Conservation (phyloP, 169 alveolate genomes). For the Cryptosporidium tyzzeri region DNA sequence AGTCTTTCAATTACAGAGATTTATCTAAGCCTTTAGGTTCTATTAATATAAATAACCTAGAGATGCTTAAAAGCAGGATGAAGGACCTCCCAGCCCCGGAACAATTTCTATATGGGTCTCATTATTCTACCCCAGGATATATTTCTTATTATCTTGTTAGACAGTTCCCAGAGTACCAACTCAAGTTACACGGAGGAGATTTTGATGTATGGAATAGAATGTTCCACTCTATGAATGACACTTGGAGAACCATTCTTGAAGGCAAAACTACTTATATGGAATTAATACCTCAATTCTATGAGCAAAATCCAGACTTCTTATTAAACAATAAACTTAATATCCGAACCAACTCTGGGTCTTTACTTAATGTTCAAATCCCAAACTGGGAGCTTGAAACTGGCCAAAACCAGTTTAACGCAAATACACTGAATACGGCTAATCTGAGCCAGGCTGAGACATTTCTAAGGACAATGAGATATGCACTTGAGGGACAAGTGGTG, state of each 20-base stretch:
- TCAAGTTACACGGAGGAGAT: slow-evolving; percentile 93
- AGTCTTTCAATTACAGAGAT: slow-evolving; percentile 85
- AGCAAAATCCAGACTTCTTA: slow-evolving; percentile 87
- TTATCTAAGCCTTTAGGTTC: slow-evolving; percentile 93
- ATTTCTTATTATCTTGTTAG: slow-evolving; percentile 95
- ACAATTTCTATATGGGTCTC: slow-evolving; percentile 95
- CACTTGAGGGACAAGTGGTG: slow-evolving; percentile 95
- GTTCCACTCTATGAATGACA: slow-evolving; percentile 62
- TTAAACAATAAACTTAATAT: slow-evolving; percentile 85
- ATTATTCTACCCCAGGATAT: slow-evolving; percentile 97
- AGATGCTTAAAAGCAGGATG: slow-evolving; percentile 86
- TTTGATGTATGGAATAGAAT: slow-evolving; percentile 87
- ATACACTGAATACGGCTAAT: neutral
- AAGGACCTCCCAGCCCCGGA: slow-evolving; percentile 81
- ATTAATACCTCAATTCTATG: slow-evolving; percentile 94
- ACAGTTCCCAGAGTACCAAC: slow-evolving; percentile 93
- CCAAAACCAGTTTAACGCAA: neutral
- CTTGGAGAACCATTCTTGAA: slow-evolving; percentile 77
- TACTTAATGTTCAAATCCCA: slow-evolving; percentile 90
- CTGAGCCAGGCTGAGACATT: slow-evolving; percentile 82
- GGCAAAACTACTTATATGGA: slow-evolving; percentile 91
- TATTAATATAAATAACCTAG: slow-evolving; percentile 85
- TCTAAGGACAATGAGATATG: slow-evolving; percentile 86
- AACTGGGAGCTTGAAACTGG: slow-evolving; percentile 83
- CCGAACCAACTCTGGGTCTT: slow-evolving; percentile 82